Conservation (phyloP, 257 asterid genomes). For the Solanum chiquidenum region DNA sequence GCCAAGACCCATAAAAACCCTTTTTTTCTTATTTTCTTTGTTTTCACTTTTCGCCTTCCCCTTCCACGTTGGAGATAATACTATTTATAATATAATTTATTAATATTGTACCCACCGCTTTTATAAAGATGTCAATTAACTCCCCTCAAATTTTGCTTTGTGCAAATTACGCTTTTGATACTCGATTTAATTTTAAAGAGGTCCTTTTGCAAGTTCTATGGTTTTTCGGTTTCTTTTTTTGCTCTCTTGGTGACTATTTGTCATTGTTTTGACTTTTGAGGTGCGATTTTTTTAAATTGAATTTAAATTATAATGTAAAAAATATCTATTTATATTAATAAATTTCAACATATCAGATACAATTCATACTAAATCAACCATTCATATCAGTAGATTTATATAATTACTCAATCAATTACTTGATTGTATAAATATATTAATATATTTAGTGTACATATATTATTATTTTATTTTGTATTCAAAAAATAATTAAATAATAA, state of each 20-base stretch:
- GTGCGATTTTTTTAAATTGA: neutral
- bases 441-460: neutral
- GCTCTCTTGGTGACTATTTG: neutral
- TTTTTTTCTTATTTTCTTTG: neutral
- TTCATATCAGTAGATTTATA: neutral
- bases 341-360: neutral
- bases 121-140: neutral
- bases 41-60: neutral
- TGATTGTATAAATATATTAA: neutral
- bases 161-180: neutral
- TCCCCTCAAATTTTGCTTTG: neutral
- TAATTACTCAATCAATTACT: neutral
- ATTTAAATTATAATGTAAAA: neutral
- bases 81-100: neutral
- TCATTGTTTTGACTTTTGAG: neutral
- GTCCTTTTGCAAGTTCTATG: neutral
- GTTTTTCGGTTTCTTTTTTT: too few species aligned
- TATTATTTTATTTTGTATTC: neutral
- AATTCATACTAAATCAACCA: neutral
- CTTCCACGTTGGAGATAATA: neutral
- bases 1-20: neutral
- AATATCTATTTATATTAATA: neutral
- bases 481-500: fast-evolving
- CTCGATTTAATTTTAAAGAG: neutral
- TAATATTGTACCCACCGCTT: neutral